A percentile compares a stretch with the other conserved stretches of the same genome.
phyloP scores from a whole-genome alignment of 2,329 filamentous ascomycete genomes.

The Colletotrichum sp. region DNA sequence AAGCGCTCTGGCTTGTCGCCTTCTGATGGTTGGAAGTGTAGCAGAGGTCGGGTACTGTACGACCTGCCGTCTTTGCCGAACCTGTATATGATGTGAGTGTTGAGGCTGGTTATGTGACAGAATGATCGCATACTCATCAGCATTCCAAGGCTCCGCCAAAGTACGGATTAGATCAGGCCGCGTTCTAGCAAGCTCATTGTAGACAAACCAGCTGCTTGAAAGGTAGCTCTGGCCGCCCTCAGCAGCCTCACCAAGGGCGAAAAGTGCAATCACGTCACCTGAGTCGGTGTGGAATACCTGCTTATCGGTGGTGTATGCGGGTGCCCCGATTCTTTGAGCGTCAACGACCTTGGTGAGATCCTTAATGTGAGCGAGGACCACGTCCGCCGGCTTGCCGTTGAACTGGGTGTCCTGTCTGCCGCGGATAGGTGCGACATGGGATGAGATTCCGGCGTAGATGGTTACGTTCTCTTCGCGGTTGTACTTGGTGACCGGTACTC shows the following conservation, averaged over 20 bases:
- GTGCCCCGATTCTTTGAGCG: conserved; percentile 52
- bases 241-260: conserved; percentile 56
- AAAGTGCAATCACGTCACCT: conserved; percentile 64
- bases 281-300: conserved; percentile 68
- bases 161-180: conserved; percentile 65
- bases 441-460: conserved; percentile 64
- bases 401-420: conserved; percentile 56
- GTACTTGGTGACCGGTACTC: conserved; percentile 57
- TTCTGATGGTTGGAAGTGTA: conserved; percentile 60
- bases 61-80: conserved; percentile 54
- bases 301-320: conserved; percentile 65
- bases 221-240: conserved; percentile 63
- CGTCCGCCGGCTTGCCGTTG: conserved; percentile 51
- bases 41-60: conserved; percentile 54
- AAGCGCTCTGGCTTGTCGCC: conserved; percentile 53
- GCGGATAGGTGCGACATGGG: conserved; percentile 60
- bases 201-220: conserved; percentile 63
- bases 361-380: conserved; percentile 66
- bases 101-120: too few species aligned
- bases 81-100: conserved; percentile 33
- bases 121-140: conserved; percentile 39
- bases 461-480: conserved; percentile 61
- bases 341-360: conserved; percentile 52
- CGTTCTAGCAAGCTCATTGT: conserved; percentile 65
- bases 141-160: conserved; percentile 55